Evolutionary conservation across 441 rosid species (phyloP).

Genomic region (Populus hybrid): DNA sequence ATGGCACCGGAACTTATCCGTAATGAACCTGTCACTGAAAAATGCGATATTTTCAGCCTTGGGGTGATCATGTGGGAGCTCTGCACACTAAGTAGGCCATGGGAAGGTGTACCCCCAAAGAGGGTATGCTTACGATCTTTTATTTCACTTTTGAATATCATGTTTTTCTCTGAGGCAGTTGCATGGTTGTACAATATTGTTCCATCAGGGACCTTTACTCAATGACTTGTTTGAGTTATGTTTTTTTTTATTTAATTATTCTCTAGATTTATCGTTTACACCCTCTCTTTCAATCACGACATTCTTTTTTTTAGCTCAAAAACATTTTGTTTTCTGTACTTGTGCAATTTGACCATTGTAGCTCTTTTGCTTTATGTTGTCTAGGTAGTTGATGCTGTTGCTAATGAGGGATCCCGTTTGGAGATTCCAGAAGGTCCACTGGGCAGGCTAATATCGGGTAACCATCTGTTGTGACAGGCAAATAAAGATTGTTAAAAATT

Average conservation of each 20-base stretch:
- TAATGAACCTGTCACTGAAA: slow-evolving; percentile 83
- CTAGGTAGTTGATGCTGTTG: slow-evolving; percentile 92
- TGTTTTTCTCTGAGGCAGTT: not conserved
- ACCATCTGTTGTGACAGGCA: not conserved
- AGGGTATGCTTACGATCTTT: slow-evolving; percentile 40
- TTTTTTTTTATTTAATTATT: no score
- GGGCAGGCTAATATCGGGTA: slow-evolving; percentile 88
- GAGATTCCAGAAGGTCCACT: slow-evolving; percentile 91
- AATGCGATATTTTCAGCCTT: slow-evolving; percentile 92
- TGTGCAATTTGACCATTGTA: not conserved
- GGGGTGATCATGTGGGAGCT: slow-evolving; percentile 99
- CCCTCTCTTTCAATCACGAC: not conserved
- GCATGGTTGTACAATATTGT: not conserved
- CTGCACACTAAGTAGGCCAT: slow-evolving; percentile 78
- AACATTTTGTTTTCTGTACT: not conserved
- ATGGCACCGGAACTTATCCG: slow-evolving; percentile 99
- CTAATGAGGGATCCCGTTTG: slow-evolving; percentile 83
- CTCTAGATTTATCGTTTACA: no score
- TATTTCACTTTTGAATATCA: not conserved
- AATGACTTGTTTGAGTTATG: no score
- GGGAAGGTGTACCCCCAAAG: slow-evolving; percentile 93
- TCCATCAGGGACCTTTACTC: not conserved
- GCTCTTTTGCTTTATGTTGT: slow-evolving; percentile 2
- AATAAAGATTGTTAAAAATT: not conserved
- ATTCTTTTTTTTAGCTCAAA: not conserved